Percentiles rank a stretch among this genome's conserved stretches.
phyloP scores from a whole-genome alignment of 1,284 basidiomycete species.

The Irpex rosettiformis region DNA sequence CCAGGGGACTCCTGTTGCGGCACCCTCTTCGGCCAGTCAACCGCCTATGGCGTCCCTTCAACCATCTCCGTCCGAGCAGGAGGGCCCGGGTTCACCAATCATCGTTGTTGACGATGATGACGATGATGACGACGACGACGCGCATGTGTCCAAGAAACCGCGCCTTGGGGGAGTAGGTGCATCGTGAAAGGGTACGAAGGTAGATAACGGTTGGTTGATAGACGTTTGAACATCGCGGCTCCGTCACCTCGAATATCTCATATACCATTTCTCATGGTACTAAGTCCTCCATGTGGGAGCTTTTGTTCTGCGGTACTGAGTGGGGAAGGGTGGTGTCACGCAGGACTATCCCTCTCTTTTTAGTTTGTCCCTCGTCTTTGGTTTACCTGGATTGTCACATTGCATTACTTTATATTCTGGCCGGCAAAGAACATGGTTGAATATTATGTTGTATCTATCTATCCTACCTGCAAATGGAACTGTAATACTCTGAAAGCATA shows the following conservation, averaged over 20 bases:
- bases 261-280: not conserved
- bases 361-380: not conserved
- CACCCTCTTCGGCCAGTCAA: constrained; percentile 22
- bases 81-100: constrained; percentile 37
- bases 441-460: constrained; percentile 3
- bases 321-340: not conserved
- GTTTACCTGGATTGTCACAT: not conserved
- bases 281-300: not conserved
- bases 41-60: constrained; percentile 21
- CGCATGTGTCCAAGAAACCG: constrained; percentile 52
- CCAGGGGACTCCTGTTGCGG: not conserved
- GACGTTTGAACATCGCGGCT: not conserved
- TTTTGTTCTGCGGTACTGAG: not conserved
- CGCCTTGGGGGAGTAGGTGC: constrained; percentile 27
- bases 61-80: constrained; percentile 38
- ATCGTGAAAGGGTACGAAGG: not conserved
- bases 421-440: not conserved
- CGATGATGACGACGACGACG: constrained; percentile 35
- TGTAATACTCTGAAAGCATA: not conserved
- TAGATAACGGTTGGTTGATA: not conserved
- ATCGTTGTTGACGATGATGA: constrained; percentile 55
- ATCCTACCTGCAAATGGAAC: not conserved
- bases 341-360: not conserved
- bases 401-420: not conserved
- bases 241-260: not conserved